phyloP scores from a whole-genome alignment of 1,284 basidiomycete species.

The Agaricales sp. region DNA sequence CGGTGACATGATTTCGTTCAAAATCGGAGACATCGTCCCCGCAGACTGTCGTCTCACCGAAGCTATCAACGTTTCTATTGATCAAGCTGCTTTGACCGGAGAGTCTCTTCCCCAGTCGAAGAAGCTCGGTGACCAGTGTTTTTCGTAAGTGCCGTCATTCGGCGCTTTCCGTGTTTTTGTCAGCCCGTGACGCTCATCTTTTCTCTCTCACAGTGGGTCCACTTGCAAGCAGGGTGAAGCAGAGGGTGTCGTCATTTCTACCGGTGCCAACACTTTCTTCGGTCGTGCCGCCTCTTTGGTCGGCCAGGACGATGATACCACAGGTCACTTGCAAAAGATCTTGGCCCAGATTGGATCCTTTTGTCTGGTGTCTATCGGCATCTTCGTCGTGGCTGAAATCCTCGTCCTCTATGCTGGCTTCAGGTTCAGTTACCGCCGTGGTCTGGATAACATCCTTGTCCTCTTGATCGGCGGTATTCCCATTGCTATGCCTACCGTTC shows the following conservation, averaged over 20 bases:
- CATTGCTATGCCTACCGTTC: conserved; percentile 96
- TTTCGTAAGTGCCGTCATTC: conserved; percentile 74
- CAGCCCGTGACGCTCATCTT: conserved; percentile 9
- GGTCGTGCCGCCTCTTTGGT: conserved; percentile 93
- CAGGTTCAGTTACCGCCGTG: conserved; percentile 84
- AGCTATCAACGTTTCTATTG: conserved; percentile 92
- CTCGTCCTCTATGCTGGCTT: conserved; percentile 83
- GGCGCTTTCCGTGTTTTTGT: conserved; percentile 6
- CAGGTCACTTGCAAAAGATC: conserved; percentile 97
- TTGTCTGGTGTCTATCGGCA: conserved; percentile 89
- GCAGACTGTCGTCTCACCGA: conserved; percentile 94
- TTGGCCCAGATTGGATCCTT: conserved; percentile 93
- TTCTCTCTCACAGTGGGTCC: conserved; percentile 53
- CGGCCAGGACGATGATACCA: conserved; percentile 92
- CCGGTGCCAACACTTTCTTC: conserved; percentile 94
- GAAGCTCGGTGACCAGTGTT: conserved; percentile 90
- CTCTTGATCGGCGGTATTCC: conserved; percentile 98
- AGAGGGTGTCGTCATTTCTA: conserved; percentile 94
- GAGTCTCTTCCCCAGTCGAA: conserved; percentile 90
- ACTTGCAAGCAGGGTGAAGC: conserved; percentile 97
- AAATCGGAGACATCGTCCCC: conserved; percentile 95
- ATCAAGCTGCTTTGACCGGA: conserved; percentile 94
- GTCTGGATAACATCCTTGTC: conserved; percentile 94
- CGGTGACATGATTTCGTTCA: conserved; percentile 92
- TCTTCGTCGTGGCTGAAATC: conserved; percentile 88